Base-by-base conservation (phyloP, 2,329 filamentous ascomycete genomes). In the Paecilomyces sp. region DNA sequence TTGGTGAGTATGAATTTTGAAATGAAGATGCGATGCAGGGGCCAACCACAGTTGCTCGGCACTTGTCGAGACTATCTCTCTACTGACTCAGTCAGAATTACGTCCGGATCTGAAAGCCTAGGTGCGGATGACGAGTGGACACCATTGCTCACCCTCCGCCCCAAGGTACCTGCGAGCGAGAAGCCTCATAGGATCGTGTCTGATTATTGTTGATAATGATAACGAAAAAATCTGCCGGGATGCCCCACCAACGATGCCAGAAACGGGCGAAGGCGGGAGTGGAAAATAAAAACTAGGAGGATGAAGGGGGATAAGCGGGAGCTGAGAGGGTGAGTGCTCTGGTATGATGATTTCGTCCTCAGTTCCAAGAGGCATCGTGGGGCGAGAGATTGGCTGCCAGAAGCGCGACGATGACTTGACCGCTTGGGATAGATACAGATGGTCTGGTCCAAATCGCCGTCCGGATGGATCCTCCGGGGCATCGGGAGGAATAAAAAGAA, bases 171-270 rank as follows among this genome's bases (percentile, higher is more conserved):
- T 53, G 51, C 11, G 22, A 30, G 22, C n/a, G 15, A 53, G 51
- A 53, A 47, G n/a, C 8, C 41, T 47, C 51, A 53, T 25, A 53
- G 51, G 28, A 30, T 25, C 24, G 51, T 22, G 13, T 12, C 22
- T 22, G 18, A 6, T 47, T 53, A 13, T 30, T 53, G 51, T 53
- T 53, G 51, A 53, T 53, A 30, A 53, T 53, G 51, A 53, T 53
- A 53, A 53, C 51, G 51, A 53, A 53, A 33, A 53, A 53, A 53
- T 53, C 22, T 53, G 51, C 51, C 51, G 51, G 51, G 51, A 53
- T 30, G 51, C 51, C 51, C 51, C 51, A 53, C 51, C 51, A 47
- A 7, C n/a, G 22, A 15, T 11, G 2, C 24, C 51, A 53, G 51
- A 53, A 13, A 15, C 51, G 51, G 51, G 24, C 51, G 51, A 53